Percentiles rank a stretch among this genome's conserved stretches.
phyloP scores from a whole-genome alignment of 331 rosid species.

The Malus hybrid region DNA sequence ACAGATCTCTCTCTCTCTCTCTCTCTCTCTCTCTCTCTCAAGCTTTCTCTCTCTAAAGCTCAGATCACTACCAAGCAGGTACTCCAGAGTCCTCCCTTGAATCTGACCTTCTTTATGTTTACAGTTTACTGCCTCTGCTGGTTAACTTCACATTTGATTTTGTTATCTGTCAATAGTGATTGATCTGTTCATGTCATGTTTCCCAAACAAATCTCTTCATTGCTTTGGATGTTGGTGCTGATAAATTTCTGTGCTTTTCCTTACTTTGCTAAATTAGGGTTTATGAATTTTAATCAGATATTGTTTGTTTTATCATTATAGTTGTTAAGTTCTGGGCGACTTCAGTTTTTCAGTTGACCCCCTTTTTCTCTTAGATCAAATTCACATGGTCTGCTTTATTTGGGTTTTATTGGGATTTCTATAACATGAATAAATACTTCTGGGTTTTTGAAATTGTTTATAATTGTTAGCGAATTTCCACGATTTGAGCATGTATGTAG shows the following conservation, averaged over 20 bases:
- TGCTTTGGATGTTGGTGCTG: conserved; percentile 3
- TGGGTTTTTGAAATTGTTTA: neutral
- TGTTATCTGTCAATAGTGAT: neutral
- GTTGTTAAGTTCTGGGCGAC: neutral
- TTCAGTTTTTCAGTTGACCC: neutral
- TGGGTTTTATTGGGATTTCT: neutral
- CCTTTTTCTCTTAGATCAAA: neutral
- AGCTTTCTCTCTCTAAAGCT: conserved; percentile 16
- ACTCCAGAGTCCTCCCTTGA: neutral
- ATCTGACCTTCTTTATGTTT: neutral
- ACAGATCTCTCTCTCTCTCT: conserved; percentile 18
- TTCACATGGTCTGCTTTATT: neutral
- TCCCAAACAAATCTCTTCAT: conserved; percentile 1
- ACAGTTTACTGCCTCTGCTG: neutral
- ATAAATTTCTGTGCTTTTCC: conserved; percentile 12
- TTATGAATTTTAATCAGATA: neutral
- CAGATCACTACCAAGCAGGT: conserved; percentile 36
- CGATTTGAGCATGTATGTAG: neutral
- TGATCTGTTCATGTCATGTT: conserved; percentile 29
- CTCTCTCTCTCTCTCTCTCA: no score
- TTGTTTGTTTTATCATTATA: neutral
- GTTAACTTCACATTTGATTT: conserved; percentile 7
- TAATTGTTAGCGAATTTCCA: neutral
- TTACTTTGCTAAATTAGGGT: conserved; percentile 2
- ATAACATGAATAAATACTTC: neutral